Base-by-base conservation (phyloP, 2,329 filamentous ascomycete genomes). In the Diaporthe ilicicola region DNA sequence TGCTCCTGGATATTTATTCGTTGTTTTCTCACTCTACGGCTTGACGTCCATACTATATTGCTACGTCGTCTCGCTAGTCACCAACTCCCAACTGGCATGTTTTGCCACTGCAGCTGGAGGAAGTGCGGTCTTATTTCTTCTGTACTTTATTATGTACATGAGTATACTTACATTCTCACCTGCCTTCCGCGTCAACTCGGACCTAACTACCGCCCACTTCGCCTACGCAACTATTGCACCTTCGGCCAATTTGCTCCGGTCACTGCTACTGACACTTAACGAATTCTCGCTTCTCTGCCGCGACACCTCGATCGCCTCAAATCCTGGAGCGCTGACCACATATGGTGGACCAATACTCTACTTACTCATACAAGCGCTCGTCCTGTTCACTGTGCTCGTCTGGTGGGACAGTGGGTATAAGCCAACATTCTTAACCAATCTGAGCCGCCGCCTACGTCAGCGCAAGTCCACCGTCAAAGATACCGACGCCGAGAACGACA, bases 281-380 rank as follows among this genome's bases (percentile, higher is more conserved):
- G 84, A 95, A 2, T 97, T 98, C 80, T 94, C 93, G 1, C 87
- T 93, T 0, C 87, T 94, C 2, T 98, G 95, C 78, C 86, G 89
- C 39, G 90, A 87, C 32, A 84, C 88, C 24, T 72, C 84, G n/a
- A 81, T 94, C 24, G 89, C 91, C 1, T 83, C 85, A 1, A 91
- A 93, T 74, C 93, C 94, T 0, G 92, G 89, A 8, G 89, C 87
- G 4, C 89, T 97, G 39, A 86, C 87, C 0, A 88, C 92, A 34
- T 98, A 94, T 76, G 95, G 95, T 37, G 93, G 93, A 0, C 94
- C 94, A 0, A 95, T 97, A 44, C 80, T 96, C 0, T 97, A 97
- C 79, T 87, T 97, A 1, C 87, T 94, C 62, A 59, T 94, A 0
- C 95, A 98, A 78, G 89, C 89, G 0, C 79, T 93, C 29, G 71